Percentiles rank a stretch among this genome's conserved stretches.
Evolutionary conservation across 305 asterid genomes (phyloP).

Genomic region (Andrographis paniculata): DNA sequence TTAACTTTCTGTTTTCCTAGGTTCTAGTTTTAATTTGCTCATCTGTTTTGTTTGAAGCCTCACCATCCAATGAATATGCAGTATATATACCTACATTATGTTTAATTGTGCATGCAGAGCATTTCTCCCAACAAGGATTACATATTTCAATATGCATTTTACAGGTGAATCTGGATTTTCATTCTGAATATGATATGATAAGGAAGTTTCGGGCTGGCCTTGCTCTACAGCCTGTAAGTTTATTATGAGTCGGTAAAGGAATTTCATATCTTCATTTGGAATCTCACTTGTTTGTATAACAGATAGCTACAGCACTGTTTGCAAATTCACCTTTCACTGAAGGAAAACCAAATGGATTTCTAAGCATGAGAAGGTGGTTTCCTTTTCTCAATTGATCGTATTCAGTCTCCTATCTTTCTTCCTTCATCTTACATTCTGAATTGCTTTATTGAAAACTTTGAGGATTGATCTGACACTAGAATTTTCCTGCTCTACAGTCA

Average conservation of each 20-base stretch:
- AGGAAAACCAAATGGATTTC: conserved; percentile 56
- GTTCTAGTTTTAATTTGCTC: conserved; percentile 1
- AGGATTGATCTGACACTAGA: conserved; percentile 15
- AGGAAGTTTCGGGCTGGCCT: conserved; percentile 40
- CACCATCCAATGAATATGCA: too few species aligned
- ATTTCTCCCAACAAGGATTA: too few species aligned
- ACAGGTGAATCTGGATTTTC: conserved; percentile 90
- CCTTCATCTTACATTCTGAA: conserved; percentile 5
- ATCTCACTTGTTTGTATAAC: conserved; percentile 31
- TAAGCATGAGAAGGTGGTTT: conserved; percentile 90
- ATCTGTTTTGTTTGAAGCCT: not conserved
- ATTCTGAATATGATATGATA: conserved; percentile 70
- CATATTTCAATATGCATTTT: conserved; percentile 17
- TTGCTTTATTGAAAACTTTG: conserved; percentile 10
- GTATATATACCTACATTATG: too few species aligned
- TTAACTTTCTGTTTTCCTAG: conserved; percentile 6
- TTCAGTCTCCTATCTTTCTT: conserved; percentile 5
- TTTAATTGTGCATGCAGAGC: too few species aligned
- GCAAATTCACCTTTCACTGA: conserved; percentile 70
- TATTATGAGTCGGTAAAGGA: not conserved
- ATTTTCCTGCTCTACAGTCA: conserved; percentile 45
- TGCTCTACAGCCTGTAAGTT: conserved; percentile 45
- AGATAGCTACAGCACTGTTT: conserved; percentile 91
- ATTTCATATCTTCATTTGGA: conserved; percentile 9
- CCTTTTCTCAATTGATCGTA: not conserved